Base-by-base conservation (phyloP, 495 filamentous ascomycete species). In the Tuber microsphaerosporum region DNA sequence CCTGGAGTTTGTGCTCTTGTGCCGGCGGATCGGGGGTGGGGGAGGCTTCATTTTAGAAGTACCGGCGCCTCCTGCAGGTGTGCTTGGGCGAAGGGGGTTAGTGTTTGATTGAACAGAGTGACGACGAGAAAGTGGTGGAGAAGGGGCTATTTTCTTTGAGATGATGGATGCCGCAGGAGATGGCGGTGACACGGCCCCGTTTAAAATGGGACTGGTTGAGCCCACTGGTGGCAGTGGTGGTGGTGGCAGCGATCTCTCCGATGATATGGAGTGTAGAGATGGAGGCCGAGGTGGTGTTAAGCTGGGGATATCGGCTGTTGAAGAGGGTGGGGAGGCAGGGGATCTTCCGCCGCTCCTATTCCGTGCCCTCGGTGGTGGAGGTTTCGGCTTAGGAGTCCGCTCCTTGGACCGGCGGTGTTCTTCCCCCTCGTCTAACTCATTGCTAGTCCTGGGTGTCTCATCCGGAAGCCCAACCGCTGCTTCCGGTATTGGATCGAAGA, bases 401-500 rank as follows among this genome's bases (percentile, higher is more conserved):
- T 19, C 56, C 44, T 37, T 45, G 22, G 9, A 17, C 69, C 39
- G 42, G 45, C 45, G 34, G 71, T n/a, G 69, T 19, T 51, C 61
- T 71, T 70, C 77, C 5, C 43, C 44, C 19, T 73, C 76, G 16
- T 75, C 73, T 39, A 77, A 48, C 19, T 78, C 78, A 20, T 79
- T 68, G 20, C 77, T 80, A 6, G 74, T 80, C 20, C 73, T 77
- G n/a, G 77, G 75, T 1, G 77, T 75, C 69, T 73, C 69, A 46
- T 73, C 48, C 1, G 41, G 34, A 69, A 71, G 26, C 65, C 70
- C 34, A 26, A 44, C 65, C 8, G 51, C 69, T 22, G 79, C 71
- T 43, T 81, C 77, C 10, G 69, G n/a, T 37, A 80, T 80, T 12
- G 81, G 79, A 51, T 81, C 80, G 68, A 81, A 79, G 37, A 82